Base-by-base conservation (phyloP, 1,284 basidiomycete genomes). In the Cryptococcus sp. region DNA sequence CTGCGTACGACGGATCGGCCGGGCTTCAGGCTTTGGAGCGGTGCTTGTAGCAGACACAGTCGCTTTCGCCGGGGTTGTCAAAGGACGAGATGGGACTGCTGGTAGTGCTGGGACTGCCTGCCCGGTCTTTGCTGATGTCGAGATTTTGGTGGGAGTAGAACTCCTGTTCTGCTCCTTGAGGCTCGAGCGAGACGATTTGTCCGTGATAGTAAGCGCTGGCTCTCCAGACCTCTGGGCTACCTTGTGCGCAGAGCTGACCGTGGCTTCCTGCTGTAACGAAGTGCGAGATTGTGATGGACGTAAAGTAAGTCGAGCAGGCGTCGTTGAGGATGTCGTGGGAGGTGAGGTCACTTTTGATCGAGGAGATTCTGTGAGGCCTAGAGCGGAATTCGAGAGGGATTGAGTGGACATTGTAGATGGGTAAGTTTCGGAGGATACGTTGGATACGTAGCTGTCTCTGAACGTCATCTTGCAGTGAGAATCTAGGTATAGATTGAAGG, bases 361-460 rank as follows among this genome's bases (percentile, higher is more conserved):
- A 3, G 61, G 61, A 5, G 61, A 59, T 47, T 62, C 61, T 13
- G 61, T 62, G 23, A 62, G 52, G n/a, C 61, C 61, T 15, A 62
- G 49, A 17, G 57, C 57, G 5, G 61, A 62, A 35, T 35, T 35
- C 10, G 30, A 25, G 7, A 40, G 17, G n/a, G 61, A 59, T 19
- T 57, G 52, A 23, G 38, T 43, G 45, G 57, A 62, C 45, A 62
- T 49, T 22, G 61, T 51, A 20, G 54, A 62, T 25, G 60, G 60
- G 46, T 62, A 62, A 19, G 53, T 48, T 17, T 54, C 40, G 22
- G 56, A 55, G 38, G 54, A 57, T 27, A 47, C 45, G 30, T 20
- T 42, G 8, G 60, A 58, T 22, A 50, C 23, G 39, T 57, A 35
- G 38, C 60, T 61, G 30, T 61, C 56, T 58, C 60, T 54, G 49